Percentiles rank a stretch among this genome's conserved stretches.
Conservation (phyloP, 768 basidiomycete genomes). For the Termitomyces eurrhizus region DNA sequence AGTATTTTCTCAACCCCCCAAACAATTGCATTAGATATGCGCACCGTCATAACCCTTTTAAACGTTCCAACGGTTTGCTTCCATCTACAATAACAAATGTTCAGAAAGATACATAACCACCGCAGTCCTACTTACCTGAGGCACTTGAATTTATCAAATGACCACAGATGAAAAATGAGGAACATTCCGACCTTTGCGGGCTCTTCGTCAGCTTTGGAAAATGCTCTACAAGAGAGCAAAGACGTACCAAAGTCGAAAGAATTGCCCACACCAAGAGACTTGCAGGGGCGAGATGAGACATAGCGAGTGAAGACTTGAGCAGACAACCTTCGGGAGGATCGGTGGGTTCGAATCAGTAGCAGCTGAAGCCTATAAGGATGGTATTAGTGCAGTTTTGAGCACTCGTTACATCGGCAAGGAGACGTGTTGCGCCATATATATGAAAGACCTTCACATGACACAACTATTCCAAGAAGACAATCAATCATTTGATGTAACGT, state of each 20-base stretch:
- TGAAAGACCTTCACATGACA: constrained; percentile 12
- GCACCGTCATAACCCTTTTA: constrained; percentile 54
- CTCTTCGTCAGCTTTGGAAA: not conserved
- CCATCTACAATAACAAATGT: constrained; percentile 44
- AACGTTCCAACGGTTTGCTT: constrained; percentile 69
- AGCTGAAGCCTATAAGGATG: not conserved
- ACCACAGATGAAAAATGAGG: constrained; percentile 72
- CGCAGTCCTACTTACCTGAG: constrained; percentile 41
- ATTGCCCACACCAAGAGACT: constrained; percentile 63
- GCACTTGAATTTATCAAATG: constrained; percentile 76
- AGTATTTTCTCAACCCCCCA: not conserved
- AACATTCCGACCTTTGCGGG: constrained; percentile 50
- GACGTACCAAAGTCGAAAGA: constrained; percentile 47
- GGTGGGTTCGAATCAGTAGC: constrained; percentile 20
- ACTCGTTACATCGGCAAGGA: not conserved
- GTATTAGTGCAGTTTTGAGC: not conserved
- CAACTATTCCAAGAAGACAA: not conserved
- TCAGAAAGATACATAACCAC: not conserved
- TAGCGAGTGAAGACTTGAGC: not conserved
- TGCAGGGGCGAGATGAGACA: constrained; percentile 34
- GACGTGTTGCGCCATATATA: not conserved
- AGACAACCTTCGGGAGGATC: constrained; percentile 2
- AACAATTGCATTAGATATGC: not conserved
- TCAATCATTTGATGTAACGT: constrained; percentile 9
- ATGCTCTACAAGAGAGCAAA: not conserved